Base-by-base conservation (phyloP, 257 asterid species). In the Vinca minor region DNA sequence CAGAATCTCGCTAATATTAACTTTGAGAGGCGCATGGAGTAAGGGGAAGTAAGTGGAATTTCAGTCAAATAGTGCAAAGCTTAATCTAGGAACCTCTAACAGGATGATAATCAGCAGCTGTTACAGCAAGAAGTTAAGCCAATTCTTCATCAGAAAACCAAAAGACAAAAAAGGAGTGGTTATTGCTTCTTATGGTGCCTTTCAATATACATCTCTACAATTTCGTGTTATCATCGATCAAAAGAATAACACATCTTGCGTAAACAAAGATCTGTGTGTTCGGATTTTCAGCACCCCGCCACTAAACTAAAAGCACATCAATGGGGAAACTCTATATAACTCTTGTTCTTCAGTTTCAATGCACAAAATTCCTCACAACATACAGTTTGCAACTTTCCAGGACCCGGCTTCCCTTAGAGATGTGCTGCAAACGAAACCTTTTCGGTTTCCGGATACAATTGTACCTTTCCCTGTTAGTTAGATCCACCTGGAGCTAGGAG, bases 351-450 rank as follows among this genome's bases (percentile, higher is more conserved):
- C 63, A n/a, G n/a, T 41, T 36, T 46, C 46, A 53, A 38, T 41
- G 57, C 73, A 69, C 56, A 50, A 44, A n/a, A 15, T 20, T 13
- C 13, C 54, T 62, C 68, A 62, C 68, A 69, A 69, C 68, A 69
- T 52, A 69, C 68, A 69, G 36, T 31, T 9, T 50, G 57, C 53
- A 48, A 29, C 55, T 13, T 25, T 46, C 62, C 38, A 50, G 28
- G 4, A 36, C 47, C 49, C 50, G 25, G 3, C 42, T 5, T 23
- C n/a, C n/a, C n/a, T n/a, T n/a, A n/a, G n/a, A n/a, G 44, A 48
- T 14, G 20, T n/a, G 31, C 72, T 11, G 32, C 28, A 54, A 45
- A 14, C 3, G 18, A 35, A 25, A 1, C 50, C 41, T 53, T 9
- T 20, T 15, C 48, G 15, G n/a, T 42, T 13, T 9, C 56, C 29